Evolutionary conservation across 140 eudicot genomes (phyloP).

Genomic region (Anethum foeniculum): DNA sequence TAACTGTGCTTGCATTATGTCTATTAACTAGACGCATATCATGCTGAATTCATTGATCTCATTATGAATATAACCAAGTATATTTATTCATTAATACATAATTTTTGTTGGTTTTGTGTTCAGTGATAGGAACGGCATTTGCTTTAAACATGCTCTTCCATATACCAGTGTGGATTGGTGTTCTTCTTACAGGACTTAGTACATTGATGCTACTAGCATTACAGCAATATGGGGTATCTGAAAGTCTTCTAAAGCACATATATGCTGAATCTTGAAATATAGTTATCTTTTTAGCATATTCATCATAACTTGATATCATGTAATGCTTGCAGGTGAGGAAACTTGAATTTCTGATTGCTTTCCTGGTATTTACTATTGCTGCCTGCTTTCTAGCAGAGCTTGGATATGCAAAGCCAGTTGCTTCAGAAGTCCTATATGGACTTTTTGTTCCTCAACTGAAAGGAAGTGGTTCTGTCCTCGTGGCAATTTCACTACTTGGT

Average conservation of each 20-base stretch:
- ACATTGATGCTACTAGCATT: slow-evolving; percentile 73
- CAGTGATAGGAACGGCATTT: slow-evolving; percentile 97
- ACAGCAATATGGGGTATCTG: slow-evolving; percentile 91
- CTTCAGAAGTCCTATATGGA: slow-evolving; percentile 76
- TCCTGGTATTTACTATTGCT: slow-evolving; percentile 82
- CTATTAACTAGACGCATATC: background rate
- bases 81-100: background rate
- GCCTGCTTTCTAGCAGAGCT: slow-evolving; percentile 82
- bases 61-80: background rate
- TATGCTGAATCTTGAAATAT: background rate
- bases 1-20: background rate
- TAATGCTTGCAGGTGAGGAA: slow-evolving; percentile 64
- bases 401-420: slow-evolving; percentile 79
- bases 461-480: slow-evolving; percentile 76
- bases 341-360: slow-evolving; percentile 79
- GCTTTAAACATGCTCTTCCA: slow-evolving; percentile 90
- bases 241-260: slow-evolving; percentile 2
- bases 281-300: background rate
- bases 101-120: slow-evolving; percentile 1
- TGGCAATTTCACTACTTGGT: slow-evolving; percentile 94
- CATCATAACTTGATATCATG: background rate
- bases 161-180: slow-evolving; percentile 95
- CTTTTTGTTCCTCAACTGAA: slow-evolving; percentile 91
- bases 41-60: background rate
- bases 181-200: slow-evolving; percentile 88